Conservation (phyloP, 2,329 filamentous ascomycete species). For the Penicillium psychrosexuale region DNA sequence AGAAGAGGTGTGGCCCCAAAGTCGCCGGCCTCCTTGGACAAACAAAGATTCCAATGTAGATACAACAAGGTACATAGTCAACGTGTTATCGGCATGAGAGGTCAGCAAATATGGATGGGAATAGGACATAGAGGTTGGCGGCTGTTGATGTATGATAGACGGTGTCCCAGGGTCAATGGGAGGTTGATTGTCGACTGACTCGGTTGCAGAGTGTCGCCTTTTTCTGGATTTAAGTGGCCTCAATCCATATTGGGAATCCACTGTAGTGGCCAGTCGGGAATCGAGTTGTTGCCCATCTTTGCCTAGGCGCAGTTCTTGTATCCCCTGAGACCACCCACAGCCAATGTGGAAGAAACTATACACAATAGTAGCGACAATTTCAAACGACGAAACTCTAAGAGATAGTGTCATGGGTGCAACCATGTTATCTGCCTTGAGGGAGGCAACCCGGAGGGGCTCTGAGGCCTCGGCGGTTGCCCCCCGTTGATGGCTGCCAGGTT, state of each 20-base stretch:
- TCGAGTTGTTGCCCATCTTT: slow-evolving; percentile 43
- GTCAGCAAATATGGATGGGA: slow-evolving; percentile 82
- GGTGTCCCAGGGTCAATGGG: slow-evolving; percentile 19
- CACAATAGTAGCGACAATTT: slow-evolving; percentile 76
- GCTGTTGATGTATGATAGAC: slow-evolving; percentile 39
- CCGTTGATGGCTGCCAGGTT: slow-evolving; percentile 1
- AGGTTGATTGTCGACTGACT: slow-evolving; percentile 20
- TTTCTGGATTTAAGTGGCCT: slow-evolving; percentile 15
- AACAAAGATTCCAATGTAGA: slow-evolving; percentile 64
- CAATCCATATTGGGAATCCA: slow-evolving; percentile 38
- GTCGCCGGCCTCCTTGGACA: slow-evolving; percentile 68
- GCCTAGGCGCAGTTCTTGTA: slow-evolving; percentile 81
- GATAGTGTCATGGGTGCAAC: slow-evolving; percentile 78
- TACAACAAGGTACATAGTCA: slow-evolving; percentile 76
- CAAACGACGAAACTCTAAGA: slow-evolving; percentile 63
- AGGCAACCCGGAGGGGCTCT: slow-evolving; percentile 62
- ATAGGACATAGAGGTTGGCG: slow-evolving; percentile 66
- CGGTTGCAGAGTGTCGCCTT: slow-evolving; percentile 16
- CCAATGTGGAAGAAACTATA: slow-evolving; percentile 76
- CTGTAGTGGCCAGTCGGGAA: slow-evolving; percentile 41
- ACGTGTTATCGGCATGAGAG: slow-evolving; percentile 81
- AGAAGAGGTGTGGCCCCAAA: slow-evolving; percentile 90
- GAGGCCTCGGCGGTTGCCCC: slow-evolving; percentile 14
- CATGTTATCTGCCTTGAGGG: slow-evolving; percentile 75
- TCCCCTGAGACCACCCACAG: slow-evolving; percentile 80